Conservation (phyloP, 345 rosid genomes). For the Citrus hindsii region DNA sequence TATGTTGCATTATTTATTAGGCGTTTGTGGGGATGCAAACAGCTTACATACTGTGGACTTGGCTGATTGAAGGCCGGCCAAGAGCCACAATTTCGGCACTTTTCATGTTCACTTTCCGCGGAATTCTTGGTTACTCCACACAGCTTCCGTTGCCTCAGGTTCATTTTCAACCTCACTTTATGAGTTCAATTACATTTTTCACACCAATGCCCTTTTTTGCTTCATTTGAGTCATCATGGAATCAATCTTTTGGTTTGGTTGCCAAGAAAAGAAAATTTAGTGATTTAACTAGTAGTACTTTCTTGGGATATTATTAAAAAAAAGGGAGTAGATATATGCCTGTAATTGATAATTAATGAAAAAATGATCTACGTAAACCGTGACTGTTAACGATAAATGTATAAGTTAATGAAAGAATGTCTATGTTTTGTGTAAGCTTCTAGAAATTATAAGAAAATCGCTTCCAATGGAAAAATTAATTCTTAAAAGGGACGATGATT, state of each 20-base stretch:
- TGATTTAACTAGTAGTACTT: background rate
- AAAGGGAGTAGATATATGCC: no score
- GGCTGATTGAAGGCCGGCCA: constrained; percentile 82
- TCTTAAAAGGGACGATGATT: no score
- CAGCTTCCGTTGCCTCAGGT: constrained; percentile 96
- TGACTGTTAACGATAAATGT: no score
- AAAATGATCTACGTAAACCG: no score
- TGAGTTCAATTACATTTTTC: background rate
- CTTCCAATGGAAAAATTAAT: no score
- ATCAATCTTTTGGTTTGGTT: background rate
- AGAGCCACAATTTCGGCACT: constrained; percentile 76
- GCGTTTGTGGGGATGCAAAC: constrained; percentile 91
- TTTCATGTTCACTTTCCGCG: constrained; percentile 98
- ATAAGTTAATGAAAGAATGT: no score
- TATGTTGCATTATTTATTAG: constrained; percentile 19
- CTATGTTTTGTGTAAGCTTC: no score
- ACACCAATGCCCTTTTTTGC: background rate
- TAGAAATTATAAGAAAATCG: no score
- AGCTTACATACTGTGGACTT: constrained; percentile 71
- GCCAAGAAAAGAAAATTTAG: background rate
- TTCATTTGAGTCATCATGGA: background rate
- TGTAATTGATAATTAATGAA: no score
- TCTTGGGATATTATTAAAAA: no score
- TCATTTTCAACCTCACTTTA: background rate
- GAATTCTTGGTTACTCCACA: constrained; percentile 88